Evolutionary conservation across 75 land plant genomes (phyloP), one percentile per base, ranked within the genome.

Genomic region (Pseudotsuga menziesii): DNA sequence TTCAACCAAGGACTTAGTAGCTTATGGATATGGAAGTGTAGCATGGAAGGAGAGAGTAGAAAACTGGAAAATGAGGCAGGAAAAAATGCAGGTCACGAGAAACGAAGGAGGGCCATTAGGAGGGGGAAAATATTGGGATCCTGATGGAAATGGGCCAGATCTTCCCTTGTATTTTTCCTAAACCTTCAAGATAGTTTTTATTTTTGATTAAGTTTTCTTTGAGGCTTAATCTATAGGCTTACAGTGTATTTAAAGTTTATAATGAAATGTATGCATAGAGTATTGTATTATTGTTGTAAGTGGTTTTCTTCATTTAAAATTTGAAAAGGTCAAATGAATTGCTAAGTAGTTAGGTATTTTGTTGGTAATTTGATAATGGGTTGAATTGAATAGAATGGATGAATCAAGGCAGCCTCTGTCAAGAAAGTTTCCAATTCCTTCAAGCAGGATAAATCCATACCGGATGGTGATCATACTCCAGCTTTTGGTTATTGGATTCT

Each of bases 21-120:
- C 87, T 3, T 97, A 97, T 78, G 99, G 99, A 12, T 97, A 95
- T 88, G 99, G 99, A 61, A 94, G 92, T 82, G 94, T 97, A 61
- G 92, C 99, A 0, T 97, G 99, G 98, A 97, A 97, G 80, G 94
- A 97, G 57, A 75, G 92, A 75, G 79, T 92, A 78, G 98, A 97
- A 41, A 89, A 89, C 39, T 97, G 98, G 95, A 94, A 85, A 87
- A 83, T 52, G 73, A 88, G 83, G 76, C 95, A 97, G 58, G 94
- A 88, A 29, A 94, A 86, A 73, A 72, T 92, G 80, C 90, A 90
- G 75, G 83, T 89, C 67, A 82, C 84, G 77, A 85, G 83, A 81
- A 79, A 83, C 22, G 79, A 89, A 52, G 94, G 90, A 23, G 86
- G 83, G 17, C 22, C 22, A 19, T 78, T 86, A 79, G 23, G 92